Evolutionary conservation across 2,329 filamentous ascomycete genomes (phyloP), one percentile per base, ranked within the genome.

Genomic region (Fusarium concolor): DNA sequence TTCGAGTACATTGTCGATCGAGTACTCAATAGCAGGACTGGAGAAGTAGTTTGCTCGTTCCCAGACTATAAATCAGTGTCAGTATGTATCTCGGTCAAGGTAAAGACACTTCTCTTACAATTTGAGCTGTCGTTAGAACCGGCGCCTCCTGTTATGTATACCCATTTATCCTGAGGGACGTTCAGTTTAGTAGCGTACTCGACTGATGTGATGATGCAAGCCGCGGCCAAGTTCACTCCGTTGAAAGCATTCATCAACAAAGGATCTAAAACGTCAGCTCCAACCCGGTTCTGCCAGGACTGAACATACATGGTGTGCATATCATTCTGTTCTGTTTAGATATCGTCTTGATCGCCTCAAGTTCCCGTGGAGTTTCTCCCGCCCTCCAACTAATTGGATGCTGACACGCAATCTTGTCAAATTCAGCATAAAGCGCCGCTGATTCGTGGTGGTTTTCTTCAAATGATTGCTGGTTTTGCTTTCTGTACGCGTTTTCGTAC

Each of bases 241-340:
- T 91, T 92, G 77, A 91, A 91, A 1, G 89, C 89, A 71, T 92
- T 92, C 89, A 91, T 91, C 11, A 91, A 76, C 0, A 92, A 78
- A 0, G 89, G 88, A 76, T 91, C 88, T 91, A 46, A 3, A 2
- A 3, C 1, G 1, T 50, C 7, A 55, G 46, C 6, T 5, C 10
- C 5, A 10, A 9, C 29, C 12, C 29, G 4, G 3, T 14, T 12
- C 11, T 31, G 8, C 10, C 3, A 31, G 29, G 12, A 29, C 10
- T 31, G 29, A 14, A 31, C 29, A 5, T 75, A 90, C 89, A 92
- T 15, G 90, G 89, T 47, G 83, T 86, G 72, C 88, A 91, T 54
- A 92, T 91, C 85, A 91, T 89, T 18, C 89, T 80, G 69, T 91
- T 92, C 66, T 80, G 84, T 71, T 81, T 81, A 1, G 82, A 81